Percentiles rank a stretch among this genome's conserved stretches.
phyloP scores from a whole-genome alignment of 169 alveolate species.

The Neospora caninum region DNA sequence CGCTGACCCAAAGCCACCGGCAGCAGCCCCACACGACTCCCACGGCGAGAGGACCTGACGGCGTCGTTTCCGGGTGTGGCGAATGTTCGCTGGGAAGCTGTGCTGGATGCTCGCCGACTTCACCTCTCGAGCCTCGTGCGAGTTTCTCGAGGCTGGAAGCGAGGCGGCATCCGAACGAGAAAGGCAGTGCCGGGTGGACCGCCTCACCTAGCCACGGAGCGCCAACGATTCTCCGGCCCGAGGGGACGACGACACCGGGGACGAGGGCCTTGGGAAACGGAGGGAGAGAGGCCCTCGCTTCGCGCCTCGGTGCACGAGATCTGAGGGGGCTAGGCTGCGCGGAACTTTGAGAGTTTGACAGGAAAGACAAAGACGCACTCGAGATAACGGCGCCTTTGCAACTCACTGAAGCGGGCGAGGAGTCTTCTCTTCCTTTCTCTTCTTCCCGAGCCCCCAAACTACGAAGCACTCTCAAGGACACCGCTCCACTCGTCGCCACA shows the following conservation, averaged over 20 bases:
- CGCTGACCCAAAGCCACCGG: slow-evolving; percentile 81
- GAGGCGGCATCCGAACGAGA: slow-evolving; percentile 53
- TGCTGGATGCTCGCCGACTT: background rate
- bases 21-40: slow-evolving; percentile 78
- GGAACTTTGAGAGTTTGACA: no score
- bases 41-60: slow-evolving; percentile 51
- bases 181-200: slow-evolving; percentile 72
- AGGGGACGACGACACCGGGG: background rate
- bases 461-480: background rate
- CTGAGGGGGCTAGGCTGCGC: no score
- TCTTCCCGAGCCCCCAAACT: background rate
- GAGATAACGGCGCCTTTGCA: no score
- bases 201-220: slow-evolving; percentile 48
- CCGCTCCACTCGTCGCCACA: background rate
- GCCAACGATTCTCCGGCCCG: background rate
- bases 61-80: background rate
- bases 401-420: no score
- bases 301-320: background rate
- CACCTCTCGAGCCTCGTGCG: background rate
- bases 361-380: no score
- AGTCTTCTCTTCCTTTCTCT: background rate
- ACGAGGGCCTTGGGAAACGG: background rate
- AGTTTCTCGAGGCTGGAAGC: background rate
- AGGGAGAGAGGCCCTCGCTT: background rate
- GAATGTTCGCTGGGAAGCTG: no score